Evolutionary conservation across 1,139 yeast genomes (phyloP), one percentile per base, ranked within the genome.

Genomic region (Yamadazyma buinensis): DNA sequence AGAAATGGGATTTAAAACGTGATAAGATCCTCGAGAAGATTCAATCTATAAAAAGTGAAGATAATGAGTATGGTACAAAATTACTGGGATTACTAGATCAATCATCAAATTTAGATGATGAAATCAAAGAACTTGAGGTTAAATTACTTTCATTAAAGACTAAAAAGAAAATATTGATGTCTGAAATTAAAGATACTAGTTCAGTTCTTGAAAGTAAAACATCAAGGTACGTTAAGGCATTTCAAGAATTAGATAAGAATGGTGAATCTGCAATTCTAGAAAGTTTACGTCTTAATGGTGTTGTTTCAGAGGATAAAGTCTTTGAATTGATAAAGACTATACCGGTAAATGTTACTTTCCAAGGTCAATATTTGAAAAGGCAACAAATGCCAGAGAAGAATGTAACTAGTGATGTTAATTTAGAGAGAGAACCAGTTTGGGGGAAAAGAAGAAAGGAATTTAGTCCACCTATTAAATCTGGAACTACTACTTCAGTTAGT

Each of bases 141-240:
- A 57, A 63, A 35, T 47, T 80, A 14, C 30, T 33, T 5, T 49
- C 51, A 7, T 46, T 77, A 15, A 64, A 58, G 33, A 49, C 52
- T 2, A 75, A 72, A 44, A 67, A 66, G 36, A 46, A 41, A 4
- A 44, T 64, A 0, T 38, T 79, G 1, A 51, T 50, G 13, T 41
- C 49, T 5, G 84, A 78, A 49, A 63, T 77, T 11, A 58, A 59
- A 12, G 66, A 65, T 26, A 71, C 84, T 0, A 69, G 73, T 43
- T 73, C 79, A n/a, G 67, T 74, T 4, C 57, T 76, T 28, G 80
- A 76, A 39, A 74, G 80, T 42, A 60, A 64, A 36, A 56, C 77
- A 0, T 64, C 77, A 0, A 57, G 62, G 28, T 71, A 64, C 41
- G 64, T 72, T 5, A 67, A 65, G 26, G 52, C 65, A 10, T 62